Conservation (phyloP, 148 eudicot genomes). For the Rhododendron molle region DNA sequence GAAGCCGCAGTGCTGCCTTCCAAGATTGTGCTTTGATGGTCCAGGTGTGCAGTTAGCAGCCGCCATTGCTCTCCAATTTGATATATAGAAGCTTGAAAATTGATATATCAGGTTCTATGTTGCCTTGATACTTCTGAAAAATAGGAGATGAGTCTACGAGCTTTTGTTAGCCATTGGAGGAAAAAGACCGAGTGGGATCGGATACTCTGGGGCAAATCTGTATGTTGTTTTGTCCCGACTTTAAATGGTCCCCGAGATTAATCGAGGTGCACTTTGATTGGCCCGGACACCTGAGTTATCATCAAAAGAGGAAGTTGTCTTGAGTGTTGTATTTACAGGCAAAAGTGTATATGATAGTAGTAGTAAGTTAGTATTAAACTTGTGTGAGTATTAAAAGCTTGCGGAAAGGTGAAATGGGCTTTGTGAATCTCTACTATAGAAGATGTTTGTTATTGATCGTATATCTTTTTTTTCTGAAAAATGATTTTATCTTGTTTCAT, state of each 20-base stretch:
- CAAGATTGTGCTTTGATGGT: not conserved
- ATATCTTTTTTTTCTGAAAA: not conserved
- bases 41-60: not conserved
- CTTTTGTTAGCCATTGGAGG: not conserved
- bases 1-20: not conserved
- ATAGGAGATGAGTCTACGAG: not conserved
- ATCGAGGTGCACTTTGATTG: not conserved
- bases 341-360: not conserved
- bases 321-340: not conserved
- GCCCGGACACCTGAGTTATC: not conserved
- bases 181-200: not conserved
- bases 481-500: not conserved
- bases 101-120: not conserved
- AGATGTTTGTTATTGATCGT: not conserved
- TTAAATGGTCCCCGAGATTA: not conserved
- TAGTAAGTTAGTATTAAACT: not conserved
- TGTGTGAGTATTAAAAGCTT: not conserved
- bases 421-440: not conserved
- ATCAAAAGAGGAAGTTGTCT: not conserved
- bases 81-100: not conserved
- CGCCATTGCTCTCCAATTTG: not conserved
- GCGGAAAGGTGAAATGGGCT: not conserved
- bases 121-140: not conserved
- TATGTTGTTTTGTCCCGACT: not conserved
- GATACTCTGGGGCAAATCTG: not conserved